Conservation (phyloP, 768 basidiomycete species). For the Cubamyces sp. region DNA sequence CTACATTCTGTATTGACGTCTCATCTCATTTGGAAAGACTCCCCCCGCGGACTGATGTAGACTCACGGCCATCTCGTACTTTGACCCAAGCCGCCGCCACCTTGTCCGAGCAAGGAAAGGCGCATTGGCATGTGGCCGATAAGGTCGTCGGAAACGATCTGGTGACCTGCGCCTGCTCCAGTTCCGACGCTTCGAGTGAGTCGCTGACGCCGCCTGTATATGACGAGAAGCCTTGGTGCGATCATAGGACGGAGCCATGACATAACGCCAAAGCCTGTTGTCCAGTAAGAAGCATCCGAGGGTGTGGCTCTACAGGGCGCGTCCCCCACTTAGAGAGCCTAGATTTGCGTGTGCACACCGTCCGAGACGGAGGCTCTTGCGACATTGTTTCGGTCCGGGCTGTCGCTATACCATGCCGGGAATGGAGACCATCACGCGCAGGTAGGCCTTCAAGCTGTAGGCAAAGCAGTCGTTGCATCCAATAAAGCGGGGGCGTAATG, state of each 20-base stretch:
- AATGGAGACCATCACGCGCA: background rate
- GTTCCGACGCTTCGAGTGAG: slow-evolving; percentile 1
- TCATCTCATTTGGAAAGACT: slow-evolving; percentile 7
- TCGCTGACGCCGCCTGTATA: slow-evolving; percentile 1
- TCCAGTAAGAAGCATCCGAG: background rate
- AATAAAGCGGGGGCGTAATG: slow-evolving; percentile 4
- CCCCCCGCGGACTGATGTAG: background rate
- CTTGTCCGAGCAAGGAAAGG: background rate
- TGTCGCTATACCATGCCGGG: background rate
- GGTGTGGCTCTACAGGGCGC: background rate
- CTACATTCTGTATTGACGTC: slow-evolving; percentile 16
- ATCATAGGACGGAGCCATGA: slow-evolving; percentile 23
- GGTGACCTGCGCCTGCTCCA: slow-evolving; percentile 16
- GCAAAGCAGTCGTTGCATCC: background rate
- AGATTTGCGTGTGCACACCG: slow-evolving; percentile 3
- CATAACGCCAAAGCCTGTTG: slow-evolving; percentile 15
- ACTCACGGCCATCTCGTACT: slow-evolving; percentile 1
- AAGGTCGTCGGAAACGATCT: slow-evolving; percentile 10
- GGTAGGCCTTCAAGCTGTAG: background rate
- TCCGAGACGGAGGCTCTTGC: background rate
- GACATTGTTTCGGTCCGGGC: background rate
- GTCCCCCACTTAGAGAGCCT: background rate
- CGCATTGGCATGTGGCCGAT: slow-evolving; percentile 1
- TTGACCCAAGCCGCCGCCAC: slow-evolving; percentile 7
- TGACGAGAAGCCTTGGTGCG: slow-evolving; percentile 19